phyloP scores from a whole-genome alignment of 768 basidiomycete species.

The Tubosaeta sp. region DNA sequence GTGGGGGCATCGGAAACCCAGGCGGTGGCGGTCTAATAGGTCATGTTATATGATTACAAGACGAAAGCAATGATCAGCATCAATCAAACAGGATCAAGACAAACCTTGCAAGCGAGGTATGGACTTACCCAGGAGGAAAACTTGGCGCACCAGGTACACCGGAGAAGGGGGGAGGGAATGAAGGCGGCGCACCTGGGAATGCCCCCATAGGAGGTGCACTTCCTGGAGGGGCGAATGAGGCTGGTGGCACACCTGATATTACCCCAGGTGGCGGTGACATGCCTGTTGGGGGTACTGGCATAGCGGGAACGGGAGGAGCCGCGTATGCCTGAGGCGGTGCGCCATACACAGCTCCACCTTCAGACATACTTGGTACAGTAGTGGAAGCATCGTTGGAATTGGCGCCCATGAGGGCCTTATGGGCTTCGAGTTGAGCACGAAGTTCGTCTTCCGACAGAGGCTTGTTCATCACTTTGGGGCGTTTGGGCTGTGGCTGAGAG shows the following conservation, averaged over 20 bases:
- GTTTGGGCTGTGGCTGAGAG: constrained; percentile 75
- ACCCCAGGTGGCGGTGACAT: constrained; percentile 38
- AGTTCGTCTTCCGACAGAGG: constrained; percentile 81
- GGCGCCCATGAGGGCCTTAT: constrained; percentile 87
- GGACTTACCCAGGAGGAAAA: constrained; percentile 55
- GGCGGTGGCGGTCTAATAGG: constrained; percentile 45
- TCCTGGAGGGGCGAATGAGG: constrained; percentile 36
- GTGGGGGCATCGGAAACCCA: constrained; percentile 49
- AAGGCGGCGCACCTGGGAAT: constrained; percentile 36
- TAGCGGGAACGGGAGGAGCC: constrained; percentile 34
- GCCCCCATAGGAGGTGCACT: constrained; percentile 34
- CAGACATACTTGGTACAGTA: constrained; percentile 35
- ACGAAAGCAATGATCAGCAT: constrained; percentile 18
- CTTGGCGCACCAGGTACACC: constrained; percentile 45
- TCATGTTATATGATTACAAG: constrained; percentile 6
- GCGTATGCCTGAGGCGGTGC: constrained; percentile 73
- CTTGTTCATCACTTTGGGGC: constrained; percentile 75
- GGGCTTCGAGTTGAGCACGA: constrained; percentile 78
- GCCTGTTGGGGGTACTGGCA: constrained; percentile 23
- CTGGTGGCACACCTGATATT: constrained; percentile 43
- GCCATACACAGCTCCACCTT: constrained; percentile 57
- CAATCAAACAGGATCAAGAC: constrained; percentile 11
- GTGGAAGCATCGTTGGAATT: constrained; percentile 32
- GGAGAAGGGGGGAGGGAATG: constrained; percentile 39
- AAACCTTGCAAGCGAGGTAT: constrained; percentile 10